Evolutionary conservation across 306 rosid species (phyloP), one percentile per base, ranked within the genome.

Genomic region (Comarum palustre): DNA sequence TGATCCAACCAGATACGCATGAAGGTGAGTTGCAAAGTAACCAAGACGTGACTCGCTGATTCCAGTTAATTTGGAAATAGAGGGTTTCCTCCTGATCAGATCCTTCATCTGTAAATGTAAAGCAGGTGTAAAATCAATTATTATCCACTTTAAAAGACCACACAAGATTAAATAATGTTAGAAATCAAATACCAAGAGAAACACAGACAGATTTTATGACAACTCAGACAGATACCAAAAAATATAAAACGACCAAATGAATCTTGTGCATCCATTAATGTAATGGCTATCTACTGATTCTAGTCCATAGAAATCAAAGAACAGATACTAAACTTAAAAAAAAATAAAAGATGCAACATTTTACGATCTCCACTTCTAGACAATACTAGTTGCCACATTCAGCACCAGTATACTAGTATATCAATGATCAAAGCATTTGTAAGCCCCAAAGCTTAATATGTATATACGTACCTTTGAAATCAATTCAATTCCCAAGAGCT

Each of bases 1-100:
- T 64, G 95, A 84, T 68, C 96, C 96, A 67, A 86, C 80, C 70
- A 95, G 99, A 91, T 84, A 89, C 55, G 99, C 89, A 54, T 86
- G 96, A 76, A 95, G 97, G 71, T 90, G 90, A 75, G 90, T 87
- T 45, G 96, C 96, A 88, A 95, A 91, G 85, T 87, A 91, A 63
- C 91, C 91, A 32, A 95, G 96, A 54, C 99, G 87, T 19, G 92
- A 81, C 78, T 87, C 89, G 75, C 96, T 87, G 72, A 95, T 91
- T 84, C 99, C 99, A 81, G 97, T 95, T 81, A 95, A 75, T 64
- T 86, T 92, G 13, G 91, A 87, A 77, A 95, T 78, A 51, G 99
- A 91, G 29, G 99, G 97, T 70, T 86, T 95, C 79, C 83, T 84
- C 84, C 45, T 82, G 70, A 95, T 80, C 69, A 95, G 75, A 81